A percentile compares a stretch with the other conserved stretches of the same genome.
These are phyloP conservation scores for Mrakia frigida DNA, from an alignment of 768 basidiomycete species.

Conservation along the genomic window DNA sequence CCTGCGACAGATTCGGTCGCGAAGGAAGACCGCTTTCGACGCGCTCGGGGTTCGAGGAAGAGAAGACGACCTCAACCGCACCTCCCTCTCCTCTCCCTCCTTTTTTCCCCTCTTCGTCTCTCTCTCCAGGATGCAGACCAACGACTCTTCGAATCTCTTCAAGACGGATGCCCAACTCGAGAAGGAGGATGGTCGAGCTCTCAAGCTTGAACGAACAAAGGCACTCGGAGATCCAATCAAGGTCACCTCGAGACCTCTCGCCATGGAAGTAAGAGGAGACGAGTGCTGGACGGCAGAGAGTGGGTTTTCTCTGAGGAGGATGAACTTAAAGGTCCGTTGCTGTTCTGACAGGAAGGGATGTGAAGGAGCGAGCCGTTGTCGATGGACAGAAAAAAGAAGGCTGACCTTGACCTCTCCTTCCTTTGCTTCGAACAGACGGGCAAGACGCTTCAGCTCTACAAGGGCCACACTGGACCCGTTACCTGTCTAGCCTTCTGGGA, in stretches of 20 bases:
- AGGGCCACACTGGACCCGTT: constrained; percentile 83
- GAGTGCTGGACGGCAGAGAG: constrained; percentile 86
- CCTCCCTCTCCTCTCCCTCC: not conserved
- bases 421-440: constrained; percentile 57
- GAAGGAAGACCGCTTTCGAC: not conserved
- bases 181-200: constrained; percentile 54
- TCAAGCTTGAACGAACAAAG: constrained; percentile 65
- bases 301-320: constrained; percentile 63
- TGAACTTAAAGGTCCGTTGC: constrained; percentile 66
- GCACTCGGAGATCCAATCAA: constrained; percentile 71
- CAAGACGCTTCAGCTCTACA: constrained; percentile 66
- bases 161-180: constrained; percentile 66
- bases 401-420: constrained; percentile 29
- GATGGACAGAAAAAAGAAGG: not conserved
- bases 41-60: too few relatives aligned
- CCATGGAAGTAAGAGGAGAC: constrained; percentile 59
- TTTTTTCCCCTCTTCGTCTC: not conserved
- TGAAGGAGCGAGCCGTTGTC: not conserved
- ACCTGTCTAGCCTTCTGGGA: constrained; percentile 65
- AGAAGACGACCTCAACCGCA: too few relatives aligned
- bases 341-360: not conserved
- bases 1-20: too few relatives aligned
- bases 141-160: constrained; percentile 55
- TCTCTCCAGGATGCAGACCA: constrained; percentile 47
- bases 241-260: constrained; percentile 68